Conservation (phyloP, 805 yeast genomes). For the Schwanniomyces occidentalis region DNA sequence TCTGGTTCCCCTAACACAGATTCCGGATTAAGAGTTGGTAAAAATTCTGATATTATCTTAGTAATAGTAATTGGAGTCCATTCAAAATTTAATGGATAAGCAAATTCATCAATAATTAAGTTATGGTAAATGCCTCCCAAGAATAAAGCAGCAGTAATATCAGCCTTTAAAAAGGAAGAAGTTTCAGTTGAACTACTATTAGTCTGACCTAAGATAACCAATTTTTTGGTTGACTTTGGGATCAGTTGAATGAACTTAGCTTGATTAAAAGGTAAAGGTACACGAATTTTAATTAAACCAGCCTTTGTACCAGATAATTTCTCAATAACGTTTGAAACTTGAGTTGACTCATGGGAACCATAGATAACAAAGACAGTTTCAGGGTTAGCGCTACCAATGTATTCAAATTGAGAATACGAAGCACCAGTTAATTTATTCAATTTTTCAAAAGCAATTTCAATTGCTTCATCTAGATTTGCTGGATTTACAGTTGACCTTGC, state of each 20-base stretch:
- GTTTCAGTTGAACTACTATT: slow-evolving; percentile 18
- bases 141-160: slow-evolving; percentile 71
- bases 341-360: slow-evolving; percentile 67
- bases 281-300: slow-evolving; percentile 71
- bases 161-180: slow-evolving; percentile 57
- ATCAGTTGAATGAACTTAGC: slow-evolving; percentile 57
- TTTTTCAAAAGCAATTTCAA: slow-evolving; percentile 46
- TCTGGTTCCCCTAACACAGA: slow-evolving; percentile 18
- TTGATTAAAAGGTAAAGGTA: slow-evolving; percentile 77
- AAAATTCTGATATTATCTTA: slow-evolving; percentile 48
- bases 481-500: slow-evolving; percentile 20
- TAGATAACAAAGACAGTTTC: slow-evolving; percentile 78
- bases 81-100: slow-evolving; percentile 50
- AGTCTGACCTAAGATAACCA: slow-evolving; percentile 68
- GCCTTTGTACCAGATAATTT: slow-evolving; percentile 40
- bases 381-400: slow-evolving; percentile 61
- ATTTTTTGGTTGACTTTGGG: slow-evolving; percentile 56
- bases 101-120: slow-evolving; percentile 49
- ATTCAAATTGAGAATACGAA: slow-evolving; percentile 62
- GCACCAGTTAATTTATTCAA: slow-evolving; percentile 59
- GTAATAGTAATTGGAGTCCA: slow-evolving; percentile 58
- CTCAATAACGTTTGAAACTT: slow-evolving; percentile 48
- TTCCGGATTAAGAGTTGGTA: slow-evolving; percentile 26
- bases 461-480: slow-evolving; percentile 33
- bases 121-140: slow-evolving; percentile 43